These are phyloP conservation scores for Naegleria gruberi DNA, from an alignment of 208 protist genomes.

Conservation along the genomic window DNA sequence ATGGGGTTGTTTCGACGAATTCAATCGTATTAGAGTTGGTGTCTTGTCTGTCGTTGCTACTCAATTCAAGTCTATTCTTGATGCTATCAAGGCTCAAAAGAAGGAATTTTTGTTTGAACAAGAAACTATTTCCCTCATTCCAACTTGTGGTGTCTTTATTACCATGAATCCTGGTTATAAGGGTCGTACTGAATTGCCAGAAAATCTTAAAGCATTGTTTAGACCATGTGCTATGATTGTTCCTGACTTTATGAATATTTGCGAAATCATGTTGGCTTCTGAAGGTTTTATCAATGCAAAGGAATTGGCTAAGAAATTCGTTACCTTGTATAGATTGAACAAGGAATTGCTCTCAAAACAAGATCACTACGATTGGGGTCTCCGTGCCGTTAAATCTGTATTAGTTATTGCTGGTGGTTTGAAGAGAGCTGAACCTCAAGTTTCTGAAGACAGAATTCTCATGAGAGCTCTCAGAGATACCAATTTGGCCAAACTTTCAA, in stretches of 20 bases:
- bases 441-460: conserved; percentile 87
- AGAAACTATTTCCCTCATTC: conserved; percentile 79
- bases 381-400: conserved; percentile 96
- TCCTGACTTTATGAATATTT: conserved; percentile 96
- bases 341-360: conserved; percentile 93
- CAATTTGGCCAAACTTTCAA: conserved; percentile 94
- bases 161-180: conserved; percentile 95
- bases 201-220: conserved; percentile 94
- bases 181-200: conserved; percentile 90
- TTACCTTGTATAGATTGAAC: conserved; percentile 91
- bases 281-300: conserved; percentile 92
- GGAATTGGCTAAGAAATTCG: conserved; percentile 93
- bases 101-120: conserved; percentile 86
- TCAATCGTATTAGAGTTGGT: conserved; percentile 90
- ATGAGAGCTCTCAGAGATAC: conserved; percentile 94
- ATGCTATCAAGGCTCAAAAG: conserved; percentile 91
- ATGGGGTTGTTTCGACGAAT: conserved; percentile 95
- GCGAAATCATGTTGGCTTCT: conserved; percentile 95
- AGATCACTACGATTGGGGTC: conserved; percentile 97
- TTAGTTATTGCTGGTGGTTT: conserved; percentile 90
- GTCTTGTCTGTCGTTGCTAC: conserved; percentile 96
- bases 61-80: conserved; percentile 92
- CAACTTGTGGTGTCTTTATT: conserved; percentile 87
- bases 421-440: conserved; percentile 84
- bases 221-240: conserved; percentile 94